A percentile compares a stretch with the other conserved stretches of the same genome.
Evolutionary conservation across 352 stramenopile species (phyloP).

Genomic region (Globisporangium uncinulatum): DNA sequence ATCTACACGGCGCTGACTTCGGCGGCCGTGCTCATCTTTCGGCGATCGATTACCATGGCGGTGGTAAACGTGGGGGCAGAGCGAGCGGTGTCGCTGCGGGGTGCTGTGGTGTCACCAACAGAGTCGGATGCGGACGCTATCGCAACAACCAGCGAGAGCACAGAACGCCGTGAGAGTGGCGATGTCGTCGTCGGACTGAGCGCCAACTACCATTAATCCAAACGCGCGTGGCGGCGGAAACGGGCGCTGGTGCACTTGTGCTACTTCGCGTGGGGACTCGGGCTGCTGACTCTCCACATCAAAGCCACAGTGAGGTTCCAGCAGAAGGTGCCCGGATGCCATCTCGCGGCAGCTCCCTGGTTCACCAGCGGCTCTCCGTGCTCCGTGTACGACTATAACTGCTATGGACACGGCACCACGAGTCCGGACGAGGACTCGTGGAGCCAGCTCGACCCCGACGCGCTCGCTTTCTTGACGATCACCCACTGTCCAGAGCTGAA

Average conservation of each 20-base stretch:
- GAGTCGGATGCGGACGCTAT: too few species aligned
- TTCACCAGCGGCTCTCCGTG: conserved; percentile 6
- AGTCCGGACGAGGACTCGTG: conserved; percentile 1
- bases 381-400: conserved; percentile 11
- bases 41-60: too few species aligned
- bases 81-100: too few species aligned
- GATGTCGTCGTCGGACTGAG: not conserved
- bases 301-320: conserved; percentile 1
- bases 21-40: conserved; percentile 4
- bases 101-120: too few species aligned
- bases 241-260: not conserved
- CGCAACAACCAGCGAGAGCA: not conserved
- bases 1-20: conserved; percentile 17
- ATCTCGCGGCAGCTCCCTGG: conserved; percentile 1
- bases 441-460: conserved; percentile 6
- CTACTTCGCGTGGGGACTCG: conserved; percentile 9
- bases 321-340: not conserved
- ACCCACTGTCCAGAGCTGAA: conserved; percentile 18
- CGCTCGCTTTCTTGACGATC: conserved; percentile 13
- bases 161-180: not conserved
- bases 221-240: not conserved
- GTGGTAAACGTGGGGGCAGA: not conserved
- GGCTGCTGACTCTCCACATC: conserved; percentile 3
- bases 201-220: not conserved
- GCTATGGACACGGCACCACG: conserved; percentile 2